Evolutionary conservation across 441 rosid species (phyloP), one percentile per base, ranked within the genome.

Genomic region (Sinapis alba): DNA sequence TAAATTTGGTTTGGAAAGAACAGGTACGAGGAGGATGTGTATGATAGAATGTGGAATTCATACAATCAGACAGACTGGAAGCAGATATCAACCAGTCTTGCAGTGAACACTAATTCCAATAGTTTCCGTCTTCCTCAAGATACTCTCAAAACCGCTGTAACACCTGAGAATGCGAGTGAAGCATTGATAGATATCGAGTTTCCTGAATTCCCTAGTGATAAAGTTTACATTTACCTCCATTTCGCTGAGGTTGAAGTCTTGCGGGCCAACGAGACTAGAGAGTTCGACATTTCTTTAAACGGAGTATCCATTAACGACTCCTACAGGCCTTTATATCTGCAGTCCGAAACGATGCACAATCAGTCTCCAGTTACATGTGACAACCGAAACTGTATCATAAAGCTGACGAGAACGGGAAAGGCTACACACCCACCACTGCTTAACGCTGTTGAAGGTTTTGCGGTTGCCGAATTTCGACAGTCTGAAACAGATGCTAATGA

Each of bases 401-500:
- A 12, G 58, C 12, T 75, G 6, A 2, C 34, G 0, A 67, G 59
- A 26, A 2, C 79, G 0, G 15, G n/a, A 3, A 60, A 53, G 3
- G 68, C 79, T 13, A 68, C 75, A 0, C 75, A 4, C 19, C 80
- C 80, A 16, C 80, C 80, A 54, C 51, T 76, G 4, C 41, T 76
- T 21, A 70, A 76, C 1, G 80, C 75, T 21, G 12, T 76, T 10
- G 80, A 75, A 53, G 69, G 9, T 27, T 76, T 19, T 10, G 6
- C 16, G 0, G 36, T 62, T 20, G 27, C 11, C 0, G 16, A 79
- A 2, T 45, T 81, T 58, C 45, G 1, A 32, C 78, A 79, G 38
- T 56, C 76, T 6, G 69, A 81, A 45, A 82, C 90, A 1, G 30
- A 69, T 0, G 60, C 74, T 5, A 51, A 57, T 27, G 88, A 86